phyloP scores from a whole-genome alignment of 768 basidiomycete species.

The Lactarius hatsudake region DNA sequence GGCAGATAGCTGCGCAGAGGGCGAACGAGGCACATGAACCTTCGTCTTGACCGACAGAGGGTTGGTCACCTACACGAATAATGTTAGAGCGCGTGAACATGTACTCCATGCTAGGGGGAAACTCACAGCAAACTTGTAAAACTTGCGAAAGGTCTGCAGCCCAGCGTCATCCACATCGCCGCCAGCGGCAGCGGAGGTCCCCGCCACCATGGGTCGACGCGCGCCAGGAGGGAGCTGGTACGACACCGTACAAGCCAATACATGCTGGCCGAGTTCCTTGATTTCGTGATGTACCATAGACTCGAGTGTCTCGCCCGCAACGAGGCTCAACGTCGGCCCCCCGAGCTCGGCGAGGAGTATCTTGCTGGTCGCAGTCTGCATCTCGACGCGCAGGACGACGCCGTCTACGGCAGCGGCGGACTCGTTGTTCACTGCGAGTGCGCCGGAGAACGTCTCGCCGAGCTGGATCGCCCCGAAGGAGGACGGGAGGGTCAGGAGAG shows the following conservation, averaged over 20 bases:
- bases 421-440: constrained; percentile 82
- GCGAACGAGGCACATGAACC: constrained; percentile 73
- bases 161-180: constrained; percentile 43
- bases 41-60: constrained; percentile 95
- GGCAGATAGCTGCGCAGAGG: constrained; percentile 63
- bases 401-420: constrained; percentile 58
- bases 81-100: neutral
- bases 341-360: constrained; percentile 61
- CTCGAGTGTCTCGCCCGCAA: constrained; percentile 60
- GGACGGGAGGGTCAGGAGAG: constrained; percentile 75
- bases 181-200: constrained; percentile 34
- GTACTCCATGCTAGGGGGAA: no score
- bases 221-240: constrained; percentile 70
- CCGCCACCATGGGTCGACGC: constrained; percentile 48
- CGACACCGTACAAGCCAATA: constrained; percentile 78
- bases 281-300: constrained; percentile 80
- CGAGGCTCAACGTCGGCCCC: constrained; percentile 47
- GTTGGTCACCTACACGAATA: constrained; percentile 70
- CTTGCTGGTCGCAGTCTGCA: constrained; percentile 78
- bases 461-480: constrained; percentile 86
- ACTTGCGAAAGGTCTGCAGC: constrained; percentile 76
- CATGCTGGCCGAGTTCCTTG: constrained; percentile 91
- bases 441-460: constrained; percentile 84
- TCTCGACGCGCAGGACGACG: constrained; percentile 70
- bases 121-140: constrained; percentile 88